Conservation (phyloP, 2,329 filamentous ascomycete genomes). For the Herpomyces periplanetae region DNA sequence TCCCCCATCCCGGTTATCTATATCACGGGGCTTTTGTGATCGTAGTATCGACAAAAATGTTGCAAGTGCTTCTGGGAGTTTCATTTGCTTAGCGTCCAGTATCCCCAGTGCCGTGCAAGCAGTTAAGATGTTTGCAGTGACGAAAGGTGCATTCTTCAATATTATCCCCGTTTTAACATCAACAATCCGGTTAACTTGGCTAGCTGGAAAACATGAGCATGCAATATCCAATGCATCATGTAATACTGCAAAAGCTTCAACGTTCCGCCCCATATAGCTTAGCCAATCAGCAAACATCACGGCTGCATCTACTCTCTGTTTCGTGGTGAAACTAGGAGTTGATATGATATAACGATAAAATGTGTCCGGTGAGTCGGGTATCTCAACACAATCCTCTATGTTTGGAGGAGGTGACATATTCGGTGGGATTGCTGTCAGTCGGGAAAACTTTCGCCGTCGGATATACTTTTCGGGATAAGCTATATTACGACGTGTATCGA, state of each 20-base stretch:
- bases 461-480: slow-evolving; percentile 32
- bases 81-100: slow-evolving; percentile 27
- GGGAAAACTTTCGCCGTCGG: too few relatives aligned
- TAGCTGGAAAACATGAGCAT: slow-evolving; percentile 8
- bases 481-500: slow-evolving; percentile 21
- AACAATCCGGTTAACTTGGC: slow-evolving; percentile 10
- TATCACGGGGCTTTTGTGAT: too few relatives aligned
- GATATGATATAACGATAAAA: slow-evolving; percentile 50
- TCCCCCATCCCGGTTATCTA: too few relatives aligned
- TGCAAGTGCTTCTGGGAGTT: slow-evolving; percentile 28
- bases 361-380: slow-evolving; percentile 15
- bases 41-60: slow-evolving; percentile 53
- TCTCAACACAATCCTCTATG: slow-evolving; percentile 34
- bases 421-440: slow-evolving; percentile 27
- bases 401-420: slow-evolving; percentile 20
- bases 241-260: too few relatives aligned
- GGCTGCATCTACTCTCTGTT: slow-evolving; percentile 41
- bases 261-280: slow-evolving; percentile 35
- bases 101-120: slow-evolving; percentile 37
- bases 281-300: slow-evolving; percentile 53
- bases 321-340: slow-evolving; percentile 34
- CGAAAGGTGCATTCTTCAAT: slow-evolving; percentile 12
- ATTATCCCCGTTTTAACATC: slow-evolving; percentile 20
- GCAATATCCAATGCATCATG: slow-evolving; percentile 31
- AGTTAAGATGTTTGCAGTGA: slow-evolving; percentile 32